Conservation (phyloP, 345 rosid genomes). For the Populus tremula region DNA sequence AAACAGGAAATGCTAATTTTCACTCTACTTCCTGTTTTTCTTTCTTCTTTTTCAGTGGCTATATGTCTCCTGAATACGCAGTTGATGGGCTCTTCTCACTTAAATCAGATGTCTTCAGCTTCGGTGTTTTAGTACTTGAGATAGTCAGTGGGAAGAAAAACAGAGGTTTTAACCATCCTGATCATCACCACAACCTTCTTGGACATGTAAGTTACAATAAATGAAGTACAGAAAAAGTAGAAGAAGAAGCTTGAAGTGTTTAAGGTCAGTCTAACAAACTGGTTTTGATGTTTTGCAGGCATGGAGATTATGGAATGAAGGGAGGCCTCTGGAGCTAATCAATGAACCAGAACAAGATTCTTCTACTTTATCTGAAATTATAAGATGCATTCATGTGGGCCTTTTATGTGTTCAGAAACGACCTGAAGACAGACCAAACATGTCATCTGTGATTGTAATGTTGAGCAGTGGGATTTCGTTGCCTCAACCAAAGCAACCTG, state of each 20-base stretch:
- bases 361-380: neutral
- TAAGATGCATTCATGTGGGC: slow-evolving; percentile 29
- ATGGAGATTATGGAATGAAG: slow-evolving; percentile 38
- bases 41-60: slow-evolving; percentile 8
- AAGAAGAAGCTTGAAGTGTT: too few relatives aligned
- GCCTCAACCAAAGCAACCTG: slow-evolving; percentile 42
- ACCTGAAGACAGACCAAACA: slow-evolving; percentile 39
- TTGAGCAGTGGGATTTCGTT: slow-evolving; percentile 31
- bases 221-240: neutral
- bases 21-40: neutral
- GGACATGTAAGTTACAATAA: slow-evolving; percentile 14
- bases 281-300: neutral
- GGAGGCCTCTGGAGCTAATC: slow-evolving; percentile 23
- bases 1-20: neutral
- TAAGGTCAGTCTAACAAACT: too few relatives aligned
- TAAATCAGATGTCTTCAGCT: slow-evolving; percentile 25
- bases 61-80: slow-evolving; percentile 27
- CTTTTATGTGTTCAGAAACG: slow-evolving; percentile 41
- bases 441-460: slow-evolving; percentile 41
- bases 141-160: slow-evolving; percentile 17
- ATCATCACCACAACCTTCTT: slow-evolving; percentile 16
- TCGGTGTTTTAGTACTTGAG: slow-evolving; percentile 19
- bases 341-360: slow-evolving; percentile 17
- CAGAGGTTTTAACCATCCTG: slow-evolving; percentile 16
- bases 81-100: slow-evolving; percentile 21